Evolutionary conservation across 305 asterid species (phyloP).

Genomic region (Fraxinus floribunda): DNA sequence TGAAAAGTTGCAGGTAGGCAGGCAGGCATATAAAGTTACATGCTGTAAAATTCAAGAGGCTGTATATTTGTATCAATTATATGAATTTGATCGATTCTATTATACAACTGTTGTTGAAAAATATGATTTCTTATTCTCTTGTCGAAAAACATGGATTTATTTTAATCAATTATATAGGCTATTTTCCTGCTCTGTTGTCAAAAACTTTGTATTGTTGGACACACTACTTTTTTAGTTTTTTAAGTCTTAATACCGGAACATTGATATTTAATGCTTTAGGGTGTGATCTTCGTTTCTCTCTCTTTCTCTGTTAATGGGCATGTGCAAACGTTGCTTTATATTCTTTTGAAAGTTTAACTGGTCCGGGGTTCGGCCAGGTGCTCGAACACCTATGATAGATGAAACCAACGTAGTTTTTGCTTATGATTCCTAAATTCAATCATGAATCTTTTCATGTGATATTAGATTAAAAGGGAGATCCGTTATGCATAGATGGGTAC

Average conservation of each 20-base stretch:
- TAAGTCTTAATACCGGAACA: background rate
- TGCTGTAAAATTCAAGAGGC: slow-evolving; percentile 10
- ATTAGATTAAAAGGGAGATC: background rate
- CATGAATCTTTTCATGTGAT: background rate
- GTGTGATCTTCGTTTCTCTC: background rate
- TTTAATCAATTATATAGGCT: background rate
- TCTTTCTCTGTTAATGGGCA: background rate
- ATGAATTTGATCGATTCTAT: slow-evolving; percentile 23
- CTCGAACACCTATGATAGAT: background rate
- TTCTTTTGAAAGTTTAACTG: slow-evolving; percentile 34
- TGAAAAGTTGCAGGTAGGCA: slow-evolving; percentile 66
- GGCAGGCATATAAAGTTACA: background rate
- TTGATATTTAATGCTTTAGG: background rate
- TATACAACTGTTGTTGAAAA: background rate
- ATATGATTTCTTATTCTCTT: background rate
- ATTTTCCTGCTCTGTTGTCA: background rate
- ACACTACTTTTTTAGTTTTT: background rate
- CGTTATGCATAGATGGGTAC: background rate
- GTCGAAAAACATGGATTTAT: background rate
- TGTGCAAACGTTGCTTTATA: background rate
- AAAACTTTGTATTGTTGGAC: background rate
- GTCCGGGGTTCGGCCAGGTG: background rate
- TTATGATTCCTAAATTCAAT: background rate
- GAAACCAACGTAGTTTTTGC: background rate
- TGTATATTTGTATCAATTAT: slow-evolving; percentile 15